phyloP scores from a whole-genome alignment of 345 rosid genomes.

The Euphorbia lathyris region DNA sequence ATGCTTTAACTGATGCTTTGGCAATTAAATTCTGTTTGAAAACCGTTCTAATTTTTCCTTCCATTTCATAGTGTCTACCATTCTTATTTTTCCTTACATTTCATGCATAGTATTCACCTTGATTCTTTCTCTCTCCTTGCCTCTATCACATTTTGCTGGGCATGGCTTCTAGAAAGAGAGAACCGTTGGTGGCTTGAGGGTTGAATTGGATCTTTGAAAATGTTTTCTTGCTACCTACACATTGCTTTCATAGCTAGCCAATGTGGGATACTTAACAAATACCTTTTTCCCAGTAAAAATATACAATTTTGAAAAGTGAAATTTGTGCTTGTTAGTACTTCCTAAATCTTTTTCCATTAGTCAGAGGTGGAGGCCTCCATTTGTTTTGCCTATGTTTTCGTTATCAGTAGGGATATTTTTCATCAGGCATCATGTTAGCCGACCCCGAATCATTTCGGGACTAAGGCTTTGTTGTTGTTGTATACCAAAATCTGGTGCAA shows the following conservation, averaged over 20 bases:
- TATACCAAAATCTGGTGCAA: not conserved
- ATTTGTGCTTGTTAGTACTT: not conserved
- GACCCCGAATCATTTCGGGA: too few species aligned
- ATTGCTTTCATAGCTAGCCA: too few species aligned
- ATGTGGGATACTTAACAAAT: too few species aligned
- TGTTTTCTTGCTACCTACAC: not conserved
- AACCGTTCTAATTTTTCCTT: not conserved
- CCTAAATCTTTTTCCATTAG: not conserved
- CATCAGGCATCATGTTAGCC: not conserved
- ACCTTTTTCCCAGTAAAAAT: not conserved
- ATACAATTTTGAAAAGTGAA: not conserved
- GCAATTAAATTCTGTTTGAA: not conserved
- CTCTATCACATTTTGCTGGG: too few species aligned
- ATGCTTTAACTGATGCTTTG: not conserved
- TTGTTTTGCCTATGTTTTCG: not conserved
- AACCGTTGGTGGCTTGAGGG: not conserved
- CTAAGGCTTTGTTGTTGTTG: too few species aligned
- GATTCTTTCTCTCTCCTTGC: not conserved
- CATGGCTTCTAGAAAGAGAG: not conserved
- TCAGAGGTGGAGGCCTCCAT: not conserved
- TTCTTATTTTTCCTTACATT: too few species aligned
- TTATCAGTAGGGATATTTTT: not conserved
- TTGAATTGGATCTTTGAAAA: not conserved
- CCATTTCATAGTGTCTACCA: too few species aligned
- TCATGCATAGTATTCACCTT: not conserved